Conservation (phyloP, 805 yeast genomes). For the Saccharomyces jurei region DNA sequence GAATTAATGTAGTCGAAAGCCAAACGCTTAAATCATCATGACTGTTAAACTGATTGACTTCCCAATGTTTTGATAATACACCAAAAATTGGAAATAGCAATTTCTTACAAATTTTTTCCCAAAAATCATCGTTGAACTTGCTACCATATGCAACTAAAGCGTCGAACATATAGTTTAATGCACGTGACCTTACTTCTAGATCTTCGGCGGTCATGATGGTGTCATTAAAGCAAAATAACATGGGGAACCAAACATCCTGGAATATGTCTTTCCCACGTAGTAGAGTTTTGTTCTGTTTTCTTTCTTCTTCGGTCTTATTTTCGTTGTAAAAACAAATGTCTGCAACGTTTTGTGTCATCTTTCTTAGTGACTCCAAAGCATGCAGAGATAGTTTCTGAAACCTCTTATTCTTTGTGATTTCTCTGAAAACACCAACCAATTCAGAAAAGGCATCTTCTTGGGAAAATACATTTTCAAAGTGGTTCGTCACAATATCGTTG, state of each 20-base stretch:
- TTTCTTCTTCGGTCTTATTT: constrained; percentile 10
- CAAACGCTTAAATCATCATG: constrained; percentile 89
- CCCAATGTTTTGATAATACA: constrained; percentile 69
- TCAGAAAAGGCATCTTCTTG: constrained; percentile 61
- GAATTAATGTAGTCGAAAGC: constrained; percentile 93
- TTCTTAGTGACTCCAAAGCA: constrained; percentile 65
- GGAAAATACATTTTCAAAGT: constrained; percentile 51
- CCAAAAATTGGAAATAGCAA: constrained; percentile 86
- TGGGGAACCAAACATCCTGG: constrained; percentile 72
- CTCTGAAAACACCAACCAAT: constrained; percentile 67
- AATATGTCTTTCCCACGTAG: constrained; percentile 37
- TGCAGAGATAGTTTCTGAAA: constrained; percentile 77
- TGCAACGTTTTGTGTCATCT: constrained; percentile 53
- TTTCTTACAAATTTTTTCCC: constrained; percentile 74
- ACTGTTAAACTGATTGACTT: constrained; percentile 52
- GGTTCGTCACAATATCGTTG: constrained; percentile 51
- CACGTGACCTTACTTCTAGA: constrained; percentile 85
- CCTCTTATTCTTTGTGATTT: constrained; percentile 73
- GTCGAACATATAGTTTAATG: constrained; percentile 76
- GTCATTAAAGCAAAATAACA: constrained; percentile 77
- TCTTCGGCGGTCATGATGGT: constrained; percentile 91
- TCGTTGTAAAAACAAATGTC: constrained; percentile 29
- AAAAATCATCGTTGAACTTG: constrained; percentile 62
- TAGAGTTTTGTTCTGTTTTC: constrained; percentile 14
- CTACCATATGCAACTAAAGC: constrained; percentile 72